Conservation (phyloP, 768 basidiomycete genomes). For the Gymnopilus dilepis region DNA sequence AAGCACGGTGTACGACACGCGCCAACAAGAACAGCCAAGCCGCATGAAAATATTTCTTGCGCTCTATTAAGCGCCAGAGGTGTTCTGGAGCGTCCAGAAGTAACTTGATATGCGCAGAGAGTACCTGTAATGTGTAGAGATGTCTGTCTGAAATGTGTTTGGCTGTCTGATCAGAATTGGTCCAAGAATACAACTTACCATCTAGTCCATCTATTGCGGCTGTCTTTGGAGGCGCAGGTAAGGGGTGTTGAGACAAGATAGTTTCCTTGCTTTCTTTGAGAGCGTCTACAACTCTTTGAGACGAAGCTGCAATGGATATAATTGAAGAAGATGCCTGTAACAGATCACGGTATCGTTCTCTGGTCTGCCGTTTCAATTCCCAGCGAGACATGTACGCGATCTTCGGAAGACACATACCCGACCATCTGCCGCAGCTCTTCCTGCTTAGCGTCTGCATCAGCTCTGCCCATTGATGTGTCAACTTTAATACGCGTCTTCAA, state of each 20-base stretch:
- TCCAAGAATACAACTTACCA: conserved; percentile 39
- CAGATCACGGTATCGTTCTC: conserved; percentile 89
- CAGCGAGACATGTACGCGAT: conserved; percentile 27
- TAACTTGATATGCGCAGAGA: conserved; percentile 91
- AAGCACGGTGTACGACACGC: conserved; percentile 80
- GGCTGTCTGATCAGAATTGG: background rate
- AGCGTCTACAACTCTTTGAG: conserved; percentile 64
- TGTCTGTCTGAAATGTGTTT: conserved; percentile 57
- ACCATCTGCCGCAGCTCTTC: conserved; percentile 91
- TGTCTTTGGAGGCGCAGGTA: conserved; percentile 46
- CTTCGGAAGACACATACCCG: conserved; percentile 64
- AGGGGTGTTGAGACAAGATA: conserved; percentile 53
- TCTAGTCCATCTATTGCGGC: conserved; percentile 42
- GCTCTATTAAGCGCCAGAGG: conserved; percentile 86
- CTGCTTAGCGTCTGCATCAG: conserved; percentile 86
- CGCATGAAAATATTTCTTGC: conserved; percentile 79
- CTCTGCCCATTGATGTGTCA: conserved; percentile 43
- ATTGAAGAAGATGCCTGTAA: conserved; percentile 87
- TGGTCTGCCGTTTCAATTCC: conserved; percentile 57
- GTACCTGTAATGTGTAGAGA: conserved; percentile 67
- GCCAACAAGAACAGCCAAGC: conserved; percentile 89
- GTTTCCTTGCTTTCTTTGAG: conserved; percentile 65
- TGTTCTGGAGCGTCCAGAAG: conserved; percentile 91
- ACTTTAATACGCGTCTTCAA: conserved; percentile 9
- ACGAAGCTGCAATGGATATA: conserved; percentile 73